Evolutionary conservation across 345 rosid species (phyloP), one percentile per base, ranked within the genome.

Genomic region (Microthlaspi erraticum): DNA sequence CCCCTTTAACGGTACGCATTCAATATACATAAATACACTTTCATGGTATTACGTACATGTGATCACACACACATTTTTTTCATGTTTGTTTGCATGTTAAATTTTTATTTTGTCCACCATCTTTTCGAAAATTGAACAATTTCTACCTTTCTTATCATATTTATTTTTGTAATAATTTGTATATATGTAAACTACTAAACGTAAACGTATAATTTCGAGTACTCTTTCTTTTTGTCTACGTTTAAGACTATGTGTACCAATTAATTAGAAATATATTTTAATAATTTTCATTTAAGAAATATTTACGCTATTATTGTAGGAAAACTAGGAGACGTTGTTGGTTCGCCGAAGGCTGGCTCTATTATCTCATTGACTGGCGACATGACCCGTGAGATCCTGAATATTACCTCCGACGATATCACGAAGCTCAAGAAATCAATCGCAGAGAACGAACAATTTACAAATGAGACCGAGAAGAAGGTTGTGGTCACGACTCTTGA

Each of bases 401-500:
- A 51, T n/a, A 57, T 84, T 18, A 72, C 52, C 10, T 32, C 43
- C 10, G 75, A 77, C 17, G 41, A 59, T 34, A 74, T 84, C 12
- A 57, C 3, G 9, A 63, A 36, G 7, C 80, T 84, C 13, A 82
- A 84, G 61, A 65, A 9, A 7, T 49, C 18, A 26, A 13, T 77
- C 20, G 34, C 50, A 32, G 68, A 80, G 3, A 74, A 67, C 5
- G 70, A 37, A 4, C 45, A 58, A 10, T 8, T 0, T 1, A 9
- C 48, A 7, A 71, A 42, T 36, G 74, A 60, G 26, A 7, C 37
- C 0, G 18, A 48, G 51, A 23, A 10, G 5, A 7, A 33, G 8
- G 18, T 23, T 1, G 60, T 42, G 16, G 64, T 80, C 65, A 82
- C 86, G 2, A 82, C 84, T 1, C 2, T 84, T 2, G 86, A 84